Base-by-base conservation (phyloP, 495 filamentous ascomycete species). In the Penicillium bovifimosum region DNA sequence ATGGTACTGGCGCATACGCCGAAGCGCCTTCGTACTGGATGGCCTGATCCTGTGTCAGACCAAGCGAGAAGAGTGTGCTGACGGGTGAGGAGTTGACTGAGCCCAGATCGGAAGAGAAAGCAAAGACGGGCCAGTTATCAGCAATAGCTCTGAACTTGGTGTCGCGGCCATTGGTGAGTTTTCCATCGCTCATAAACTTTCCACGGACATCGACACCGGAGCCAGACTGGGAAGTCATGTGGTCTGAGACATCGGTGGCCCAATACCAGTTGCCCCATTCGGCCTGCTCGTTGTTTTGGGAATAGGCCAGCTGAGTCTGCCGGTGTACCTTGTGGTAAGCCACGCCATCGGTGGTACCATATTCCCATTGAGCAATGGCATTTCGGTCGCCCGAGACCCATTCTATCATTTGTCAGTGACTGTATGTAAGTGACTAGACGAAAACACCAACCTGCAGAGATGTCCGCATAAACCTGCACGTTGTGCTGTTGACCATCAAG, bases 221-320 rank as follows among this genome's bases (percentile, higher is more conserved):
- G n/a, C 78, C 81, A 33, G 76, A 74, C 55, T 80, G 77, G 55
- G 75, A 74, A 16, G 72, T 77, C 54, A 76, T 60, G 6, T 55
- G 57, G 0, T 59, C 20, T 3, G 32, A 42, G 13, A 60, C 64
- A 43, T 78, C 72, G 16, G 80, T 81, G 5, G 76, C 69, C 66
- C 76, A 84, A 55, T 79, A 82, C 78, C 77, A 77, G 46, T 75
- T 68, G 20, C 82, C 82, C 76, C 81, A 85, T 60, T 85, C 82
- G 3, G 70, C 74, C 44, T 78, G 76, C 41, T 85, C 76, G 13
- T 58, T 62, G 11, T 51, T 44, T 52, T 85, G 80, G 0, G 78
- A 77, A 59, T 82, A 81, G 0, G 73, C 63, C 43, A 78, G 61
- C 45, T 80, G 80, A 8, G 65, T 70, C 61, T 79, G 69, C 24